Base-by-base conservation (phyloP, 805 yeast species). In the Nakazawaea populi region DNA sequence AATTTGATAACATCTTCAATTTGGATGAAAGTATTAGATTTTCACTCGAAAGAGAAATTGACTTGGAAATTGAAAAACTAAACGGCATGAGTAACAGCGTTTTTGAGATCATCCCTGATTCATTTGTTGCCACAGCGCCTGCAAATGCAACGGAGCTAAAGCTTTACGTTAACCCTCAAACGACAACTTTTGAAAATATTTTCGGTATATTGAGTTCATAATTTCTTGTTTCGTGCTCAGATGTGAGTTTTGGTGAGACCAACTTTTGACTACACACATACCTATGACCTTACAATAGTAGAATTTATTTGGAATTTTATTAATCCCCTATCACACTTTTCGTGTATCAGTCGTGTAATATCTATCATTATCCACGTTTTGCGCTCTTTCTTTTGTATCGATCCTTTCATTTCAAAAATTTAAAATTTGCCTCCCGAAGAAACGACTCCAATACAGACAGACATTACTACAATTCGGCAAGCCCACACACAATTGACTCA, bases 151-250 rank as follows among this genome's bases (percentile, higher is more conserved):
- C 44, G 2, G 41, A n/a, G 5, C 47, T 58, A 4, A 51, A 53
- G 31, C 44, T 28, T 9, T 59, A 60, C 43, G 37, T 24, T 5
- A 67, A 67, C 48, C 66, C 66, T 2, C 70, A 66, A 49, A 66
- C 70, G 4, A 45, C 36, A 12, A 18, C 30, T 1, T 63, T 63
- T 38, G 48, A 34, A 18, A 29, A 53, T 14, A 58, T 45, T 39
- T 62, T 63, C 32, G 46, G 41, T 4, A 32, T 27, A 12, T 29
- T 47, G 27, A 31, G 8, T 5, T 31, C 30, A 24, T 46, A 10
- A 24, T 32, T 31, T 40, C 8, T 2, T 18, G 39, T 14, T 10
- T 40, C 9, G 9, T 27, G 29, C 18, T 37, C 12, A 8, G 11
- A 11, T 37, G 3, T 37, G 40, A 10, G 36, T 3, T 18, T 18